A percentile compares a stretch with the other conserved stretches of the same genome.
These are phyloP conservation scores for Pisolithus tinctorius DNA, from an alignment of 768 basidiomycete genomes.

Conservation along the genomic window DNA sequence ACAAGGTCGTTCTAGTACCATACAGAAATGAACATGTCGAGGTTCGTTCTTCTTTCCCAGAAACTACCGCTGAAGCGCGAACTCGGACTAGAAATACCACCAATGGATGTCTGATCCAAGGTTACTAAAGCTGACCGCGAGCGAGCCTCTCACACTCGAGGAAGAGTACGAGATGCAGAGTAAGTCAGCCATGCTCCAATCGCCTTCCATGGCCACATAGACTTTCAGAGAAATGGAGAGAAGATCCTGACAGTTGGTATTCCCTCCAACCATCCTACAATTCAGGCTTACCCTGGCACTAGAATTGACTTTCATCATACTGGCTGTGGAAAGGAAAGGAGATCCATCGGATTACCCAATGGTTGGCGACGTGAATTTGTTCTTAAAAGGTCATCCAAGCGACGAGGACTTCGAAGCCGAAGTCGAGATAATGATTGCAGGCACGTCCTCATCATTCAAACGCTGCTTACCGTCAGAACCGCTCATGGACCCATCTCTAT, in stretches of 20 bases:
- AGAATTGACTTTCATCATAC: constrained; percentile 89
- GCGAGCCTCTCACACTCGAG: constrained; percentile 72
- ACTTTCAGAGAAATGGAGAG: constrained; percentile 70
- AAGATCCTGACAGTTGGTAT: constrained; percentile 71
- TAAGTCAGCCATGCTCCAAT: constrained; percentile 26
- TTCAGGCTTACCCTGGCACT: neutral
- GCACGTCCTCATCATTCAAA: constrained; percentile 27
- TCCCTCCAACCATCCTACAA: neutral
- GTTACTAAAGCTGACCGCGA: constrained; percentile 72
- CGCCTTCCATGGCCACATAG: neutral
- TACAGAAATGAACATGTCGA: constrained; percentile 56
- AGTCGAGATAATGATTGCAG: constrained; percentile 90
- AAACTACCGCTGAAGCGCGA: neutral
- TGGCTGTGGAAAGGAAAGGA: constrained; percentile 38
- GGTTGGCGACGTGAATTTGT: constrained; percentile 92
- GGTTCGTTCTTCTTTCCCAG: constrained; percentile 1
- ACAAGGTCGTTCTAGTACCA: constrained; percentile 70
- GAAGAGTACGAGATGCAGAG: constrained; percentile 90
- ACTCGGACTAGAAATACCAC: constrained; percentile 59
- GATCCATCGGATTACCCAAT: constrained; percentile 44
- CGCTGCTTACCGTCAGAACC: neutral
- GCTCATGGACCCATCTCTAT: neutral
- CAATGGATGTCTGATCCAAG: constrained; percentile 81
- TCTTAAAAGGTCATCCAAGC: constrained; percentile 52
- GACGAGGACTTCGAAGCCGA: constrained; percentile 62